Evolutionary conservation across 257 asterid species (phyloP).

Genomic region (Handroanthus guayacan): DNA sequence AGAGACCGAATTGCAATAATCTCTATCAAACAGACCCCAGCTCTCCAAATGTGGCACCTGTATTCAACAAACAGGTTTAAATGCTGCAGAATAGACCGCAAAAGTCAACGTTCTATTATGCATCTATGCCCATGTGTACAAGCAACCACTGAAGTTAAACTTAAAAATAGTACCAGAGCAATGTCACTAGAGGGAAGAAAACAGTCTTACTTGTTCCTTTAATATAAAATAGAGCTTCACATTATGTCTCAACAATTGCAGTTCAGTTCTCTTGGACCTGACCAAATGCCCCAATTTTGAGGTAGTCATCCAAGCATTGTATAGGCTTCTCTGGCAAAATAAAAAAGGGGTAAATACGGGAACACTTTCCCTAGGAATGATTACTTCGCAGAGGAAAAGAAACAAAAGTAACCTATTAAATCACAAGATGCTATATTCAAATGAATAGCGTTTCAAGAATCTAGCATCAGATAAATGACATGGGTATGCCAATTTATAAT

Average conservation of each 20-base stretch:
- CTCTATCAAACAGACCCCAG: slow-evolving; percentile 63
- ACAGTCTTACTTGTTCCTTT: slow-evolving; percentile 66
- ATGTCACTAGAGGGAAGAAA: slow-evolving; percentile 3
- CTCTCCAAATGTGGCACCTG: slow-evolving; percentile 70
- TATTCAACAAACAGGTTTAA: slow-evolving; percentile 30
- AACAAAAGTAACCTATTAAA: background rate
- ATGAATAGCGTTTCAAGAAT: background rate
- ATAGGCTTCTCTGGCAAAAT: slow-evolving; percentile 70
- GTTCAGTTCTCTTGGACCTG: slow-evolving; percentile 63
- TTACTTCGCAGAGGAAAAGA: background rate
- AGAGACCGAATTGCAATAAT: slow-evolving; percentile 63
- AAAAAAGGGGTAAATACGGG: slow-evolving; percentile 31
- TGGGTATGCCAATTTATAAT: background rate
- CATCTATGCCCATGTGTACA: background rate
- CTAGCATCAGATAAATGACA: slow-evolving; percentile 10
- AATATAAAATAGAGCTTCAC: slow-evolving; percentile 69
- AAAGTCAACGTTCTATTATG: slow-evolving; percentile 10
- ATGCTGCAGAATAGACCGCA: slow-evolving; percentile 11
- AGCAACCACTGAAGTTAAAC: background rate
- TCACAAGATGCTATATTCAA: background rate
- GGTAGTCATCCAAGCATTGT: slow-evolving; percentile 72
- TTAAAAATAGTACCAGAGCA: background rate
- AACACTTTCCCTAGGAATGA: slow-evolving; percentile 23
- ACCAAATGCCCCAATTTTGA: slow-evolving; percentile 69
- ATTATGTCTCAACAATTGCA: slow-evolving; percentile 60